Evolutionary conservation across 1,284 basidiomycete genomes (phyloP), one percentile per base, ranked within the genome.

Genomic region (Puccinia horiana): DNA sequence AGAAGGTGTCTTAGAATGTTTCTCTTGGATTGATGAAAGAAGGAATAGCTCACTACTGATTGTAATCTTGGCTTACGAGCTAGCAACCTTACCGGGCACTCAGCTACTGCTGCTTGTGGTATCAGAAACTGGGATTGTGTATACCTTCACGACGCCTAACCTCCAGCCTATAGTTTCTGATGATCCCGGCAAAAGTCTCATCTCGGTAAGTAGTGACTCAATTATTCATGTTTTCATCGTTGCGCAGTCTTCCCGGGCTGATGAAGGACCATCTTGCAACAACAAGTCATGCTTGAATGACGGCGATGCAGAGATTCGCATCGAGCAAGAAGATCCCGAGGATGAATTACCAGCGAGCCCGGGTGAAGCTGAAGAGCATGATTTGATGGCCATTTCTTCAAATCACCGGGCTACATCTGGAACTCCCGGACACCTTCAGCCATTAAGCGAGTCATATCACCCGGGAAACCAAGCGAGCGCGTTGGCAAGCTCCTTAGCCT

Each of bases 141-240:
- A 98, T 88, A 98, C 96, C 0, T 99, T 98, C 87, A 97, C 96
- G 8, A 98, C 96, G 29, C 94, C 96, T 79, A 98, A 98, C 88
- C 91, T 99, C n/a, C 95, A 97, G 86, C 95, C 96, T 42, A 91
- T 99, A 83, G 96, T 99, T 85, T 96, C 95, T 74, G 94, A 98
- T 87, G 92, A 94, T 42, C 95, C 96, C 86, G 96, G 96, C 85
- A 96, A 98, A 89, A 97, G 96, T 85, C 92, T 99, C 85, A 98
- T 99, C 85, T 95, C 98, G 86, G 94, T 88, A 26, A 87, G 89
- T 85, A 78, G 86, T 29, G 84, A 0, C 29, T 23, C 14, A 35
- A 74, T n/a, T n/a, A n/a, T 54, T 8, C 49, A n/a, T 52, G 26
- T 16, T 18, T 42, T 69, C 6, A 32, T 32, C 29, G 26, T n/a